Evolutionary conservation across 441 rosid species (phyloP), one percentile per base, ranked within the genome.

Genomic region (Bruguiera hainesii): DNA sequence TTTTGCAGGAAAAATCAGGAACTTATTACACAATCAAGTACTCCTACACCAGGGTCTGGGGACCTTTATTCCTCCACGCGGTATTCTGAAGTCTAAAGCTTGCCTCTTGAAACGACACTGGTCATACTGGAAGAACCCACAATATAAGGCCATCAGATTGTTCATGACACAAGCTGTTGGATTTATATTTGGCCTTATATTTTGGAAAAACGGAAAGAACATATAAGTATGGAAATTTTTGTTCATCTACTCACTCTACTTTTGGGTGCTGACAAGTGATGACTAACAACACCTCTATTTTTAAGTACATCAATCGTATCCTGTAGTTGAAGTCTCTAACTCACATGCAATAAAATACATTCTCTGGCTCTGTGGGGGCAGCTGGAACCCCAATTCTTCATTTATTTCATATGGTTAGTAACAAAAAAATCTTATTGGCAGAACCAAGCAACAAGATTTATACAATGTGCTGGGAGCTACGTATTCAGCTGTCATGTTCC

Each of bases 51-150:
- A 18, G 87, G 85, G 19, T 75, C 83, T 1, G 56, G 68, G 60
- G 88, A 86, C 69, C 86, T 89, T 67, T 66, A 80, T 74, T 89
- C 83, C 73, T 81, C 84, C 0, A 74, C 91, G 19, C 63, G 75
- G 56, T 85, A 80, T 69, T 85, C 91, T 29, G 88, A 83, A 65
- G 66, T 58, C 71, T 86, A 77, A 72, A 59, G 88, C 91, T 46
- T 84, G 91, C 71, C 83, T 86, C 74, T 81, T 83, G 87, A 89
- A 84, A 76, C 95, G 86, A 50, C 71, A 81, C 42, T 73, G 80
- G 81, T 88, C 95, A 9, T 86, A 86, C 71, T 88, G 89, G 94
- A 81, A 87, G 76, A 84, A 88, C 73, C 79, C 86, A 0, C 78
- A 42, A 29, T 88, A 61, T 71, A 88, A 86, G 13, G 71, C 75